Percentiles rank a stretch among this genome's conserved stretches.
These are phyloP conservation scores for Saccharomyces paradoxus DNA, from an alignment of 805 yeast genomes.

Conservation along the genomic window DNA sequence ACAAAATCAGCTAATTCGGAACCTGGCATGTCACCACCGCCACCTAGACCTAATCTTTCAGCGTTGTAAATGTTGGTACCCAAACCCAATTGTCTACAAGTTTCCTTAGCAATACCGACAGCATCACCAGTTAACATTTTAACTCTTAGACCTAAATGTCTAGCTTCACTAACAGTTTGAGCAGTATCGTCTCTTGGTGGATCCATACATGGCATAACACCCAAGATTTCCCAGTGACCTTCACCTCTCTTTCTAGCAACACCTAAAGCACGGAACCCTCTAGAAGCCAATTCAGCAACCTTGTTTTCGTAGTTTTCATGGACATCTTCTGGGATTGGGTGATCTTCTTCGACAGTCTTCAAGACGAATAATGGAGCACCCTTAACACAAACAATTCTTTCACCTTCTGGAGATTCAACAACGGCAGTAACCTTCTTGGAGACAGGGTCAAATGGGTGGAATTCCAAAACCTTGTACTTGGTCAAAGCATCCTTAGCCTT, in stretches of 20 bases:
- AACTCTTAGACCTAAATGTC: constrained; percentile 83
- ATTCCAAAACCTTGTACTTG: constrained; percentile 88
- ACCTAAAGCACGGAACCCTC: constrained; percentile 98
- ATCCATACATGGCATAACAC: constrained; percentile 98
- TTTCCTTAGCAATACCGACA: constrained; percentile 97
- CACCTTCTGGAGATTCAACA: constrained; percentile 94
- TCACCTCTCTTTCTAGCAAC: constrained; percentile 98
- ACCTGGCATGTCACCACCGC: constrained; percentile 95
- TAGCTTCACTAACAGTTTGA: constrained; percentile 85
- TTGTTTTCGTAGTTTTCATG: constrained; percentile 92
- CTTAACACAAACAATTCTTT: constrained; percentile 89
- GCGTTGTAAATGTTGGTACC: constrained; percentile 96
- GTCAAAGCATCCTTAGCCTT: constrained; percentile 87
- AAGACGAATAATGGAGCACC: constrained; percentile 97
- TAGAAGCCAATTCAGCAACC: constrained; percentile 94
- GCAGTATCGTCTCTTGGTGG: constrained; percentile 99
- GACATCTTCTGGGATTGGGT: constrained; percentile 88
- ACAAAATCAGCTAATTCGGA: constrained; percentile 94
- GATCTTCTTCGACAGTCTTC: constrained; percentile 95
- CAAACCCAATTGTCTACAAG: constrained; percentile 93
- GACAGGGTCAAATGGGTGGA: constrained; percentile 97
- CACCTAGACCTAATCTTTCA: constrained; percentile 92
- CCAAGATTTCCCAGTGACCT: constrained; percentile 96
- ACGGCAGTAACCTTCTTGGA: constrained; percentile 92
- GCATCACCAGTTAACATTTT: constrained; percentile 99